Base-by-base conservation (phyloP, 108 stramenopile genomes). In the Fragilariopsis cylindrus region DNA sequence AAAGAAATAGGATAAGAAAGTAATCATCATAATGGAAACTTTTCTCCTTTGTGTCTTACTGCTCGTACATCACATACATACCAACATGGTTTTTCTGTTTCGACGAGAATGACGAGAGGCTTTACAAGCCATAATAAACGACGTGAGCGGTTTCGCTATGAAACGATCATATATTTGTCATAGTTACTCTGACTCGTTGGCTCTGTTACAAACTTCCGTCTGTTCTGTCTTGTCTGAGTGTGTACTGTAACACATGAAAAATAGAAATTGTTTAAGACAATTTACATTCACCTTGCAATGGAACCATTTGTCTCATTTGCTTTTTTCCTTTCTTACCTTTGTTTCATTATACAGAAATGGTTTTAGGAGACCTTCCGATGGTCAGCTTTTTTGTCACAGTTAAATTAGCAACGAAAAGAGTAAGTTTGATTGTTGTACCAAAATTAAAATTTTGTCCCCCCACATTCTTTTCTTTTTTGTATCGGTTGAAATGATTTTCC, bases 161-260 rank as follows among this genome's bases (percentile, higher is more conserved):
- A 73, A 50, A 53, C 49, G 58, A 72, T 79, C 78, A 52, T 69
- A 45, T 74, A 69, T 64, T 65, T 81, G 85, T 86, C 82, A 83
- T 86, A 83, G 82, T 86, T 86, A 83, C 82, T 73, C 82, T 72
- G 85, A 83, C 85, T 86, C 80, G 70, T 46, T 30, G 57, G 30
- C 30, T 42, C 13, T 8, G 47, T 15, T 40, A 46, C 3, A 48
- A 39, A 53, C 42, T 49, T 65, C 1, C 19, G 44, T 39, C 57
- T 70, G 60, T n/a, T 58, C 9, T 60, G 57, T 21, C 16, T 39
- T 39, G 50, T 50, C 47, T 30, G 49, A 18, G 48, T 65, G 39
- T 39, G 5, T 8, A 21, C 42, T 7, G 46, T 41, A 6, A 13
- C 50, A 52, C 9, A 52, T 13, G 13, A 13, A 52, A 13, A 13